Evolutionary conservation across 768 basidiomycete genomes (phyloP).

Genomic region (Suillus variegatus): DNA sequence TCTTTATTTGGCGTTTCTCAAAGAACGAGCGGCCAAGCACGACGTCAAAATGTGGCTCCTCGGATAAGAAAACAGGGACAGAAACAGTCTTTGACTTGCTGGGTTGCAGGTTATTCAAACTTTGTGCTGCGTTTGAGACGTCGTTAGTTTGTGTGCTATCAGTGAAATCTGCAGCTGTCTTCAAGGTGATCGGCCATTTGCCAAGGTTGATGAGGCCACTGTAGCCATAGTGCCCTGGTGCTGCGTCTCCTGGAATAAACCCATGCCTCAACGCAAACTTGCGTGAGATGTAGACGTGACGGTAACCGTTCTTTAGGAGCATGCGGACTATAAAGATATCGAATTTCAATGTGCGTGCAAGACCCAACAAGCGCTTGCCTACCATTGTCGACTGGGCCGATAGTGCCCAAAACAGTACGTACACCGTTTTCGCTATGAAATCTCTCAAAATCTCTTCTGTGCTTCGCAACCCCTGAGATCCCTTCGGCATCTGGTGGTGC

Average conservation of each 20-base stretch:
- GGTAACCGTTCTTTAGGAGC: constrained; percentile 89
- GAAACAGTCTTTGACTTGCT: constrained; percentile 42
- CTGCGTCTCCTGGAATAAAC: constrained; percentile 85
- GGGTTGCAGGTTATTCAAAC: constrained; percentile 2
- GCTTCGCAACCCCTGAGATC: constrained; percentile 52
- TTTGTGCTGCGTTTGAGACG: neutral
- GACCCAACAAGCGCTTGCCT: constrained; percentile 19
- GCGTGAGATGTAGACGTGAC: constrained; percentile 94
- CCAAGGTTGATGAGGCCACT: constrained; percentile 86
- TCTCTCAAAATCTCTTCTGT: constrained; percentile 77
- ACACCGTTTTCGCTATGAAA: constrained; percentile 94
- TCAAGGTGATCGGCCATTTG: constrained; percentile 79
- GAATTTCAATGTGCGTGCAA: neutral
- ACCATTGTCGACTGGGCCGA: constrained; percentile 91
- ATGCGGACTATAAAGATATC: constrained; percentile 65
- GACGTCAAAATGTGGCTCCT: constrained; percentile 95
- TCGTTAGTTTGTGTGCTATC: constrained; percentile 6
- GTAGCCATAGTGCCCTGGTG: constrained; percentile 93
- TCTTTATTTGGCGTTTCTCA: constrained; percentile 80
- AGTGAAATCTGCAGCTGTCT: constrained; percentile 27
- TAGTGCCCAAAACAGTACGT: constrained; percentile 85
- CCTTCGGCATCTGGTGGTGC: constrained; percentile 18
- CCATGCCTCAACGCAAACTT: constrained; percentile 87
- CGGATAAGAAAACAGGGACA: constrained; percentile 81
- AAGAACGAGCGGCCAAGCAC: constrained; percentile 88